Evolutionary conservation across 768 basidiomycete species (phyloP).

Genomic region (Mycena floridula): DNA sequence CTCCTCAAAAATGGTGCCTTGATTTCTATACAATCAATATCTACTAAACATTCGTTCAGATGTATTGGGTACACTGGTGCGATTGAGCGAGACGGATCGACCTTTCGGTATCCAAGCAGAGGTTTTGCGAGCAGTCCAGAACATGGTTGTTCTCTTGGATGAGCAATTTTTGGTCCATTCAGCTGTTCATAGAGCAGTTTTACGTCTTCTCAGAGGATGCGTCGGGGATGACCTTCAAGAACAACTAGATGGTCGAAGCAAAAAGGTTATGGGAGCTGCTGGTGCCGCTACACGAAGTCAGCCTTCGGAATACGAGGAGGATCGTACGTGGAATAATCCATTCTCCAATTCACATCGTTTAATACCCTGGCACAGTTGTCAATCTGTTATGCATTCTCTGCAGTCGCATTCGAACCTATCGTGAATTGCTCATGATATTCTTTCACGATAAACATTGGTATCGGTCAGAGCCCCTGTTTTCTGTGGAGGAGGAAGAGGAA

Average conservation of each 20-base stretch:
- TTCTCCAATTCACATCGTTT: slow-evolving; percentile 4
- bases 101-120: slow-evolving; percentile 90
- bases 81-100: slow-evolving; percentile 77
- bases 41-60: slow-evolving; percentile 35
- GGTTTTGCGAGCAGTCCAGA: slow-evolving; percentile 80
- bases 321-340: slow-evolving; percentile 47
- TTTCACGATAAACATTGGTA: slow-evolving; percentile 94
- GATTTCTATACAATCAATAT: slow-evolving; percentile 1
- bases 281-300: slow-evolving; percentile 57
- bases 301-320: slow-evolving; percentile 87
- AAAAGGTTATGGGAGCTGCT: slow-evolving; percentile 79
- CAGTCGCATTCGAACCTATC: slow-evolving; percentile 83
- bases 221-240: slow-evolving; percentile 92
- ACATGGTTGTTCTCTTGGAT: slow-evolving; percentile 87
- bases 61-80: slow-evolving; percentile 78
- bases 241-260: slow-evolving; percentile 66
- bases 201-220: slow-evolving; percentile 78
- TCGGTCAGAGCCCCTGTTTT: slow-evolving; percentile 66
- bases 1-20: slow-evolving; percentile 75
- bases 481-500: slow-evolving; percentile 73
- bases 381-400: slow-evolving; percentile 89
- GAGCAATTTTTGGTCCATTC: slow-evolving; percentile 93
- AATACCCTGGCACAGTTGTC: slow-evolving; percentile 54
- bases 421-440: slow-evolving; percentile 93
- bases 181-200: slow-evolving; percentile 82